phyloP scores from a whole-genome alignment of 768 basidiomycete genomes.

The Mrakia hoshinonis region DNA sequence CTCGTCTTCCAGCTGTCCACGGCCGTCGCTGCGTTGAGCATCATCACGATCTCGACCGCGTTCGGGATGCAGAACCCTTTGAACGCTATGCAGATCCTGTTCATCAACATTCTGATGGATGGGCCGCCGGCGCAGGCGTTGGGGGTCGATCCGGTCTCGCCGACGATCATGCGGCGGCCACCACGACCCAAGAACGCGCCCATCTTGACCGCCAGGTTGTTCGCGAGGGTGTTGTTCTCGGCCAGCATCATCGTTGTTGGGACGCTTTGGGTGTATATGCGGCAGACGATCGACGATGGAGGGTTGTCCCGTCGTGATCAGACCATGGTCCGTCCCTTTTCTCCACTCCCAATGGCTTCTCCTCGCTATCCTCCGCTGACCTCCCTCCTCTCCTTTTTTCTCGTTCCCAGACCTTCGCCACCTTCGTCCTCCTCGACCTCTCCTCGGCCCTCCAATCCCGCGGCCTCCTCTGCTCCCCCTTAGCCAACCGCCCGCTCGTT shows the following conservation, averaged over 20 bases:
- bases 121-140: slow-evolving; percentile 91
- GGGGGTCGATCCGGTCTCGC: slow-evolving; percentile 93
- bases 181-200: slow-evolving; percentile 88
- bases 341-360: not conserved
- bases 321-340: slow-evolving; percentile 69
- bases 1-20: slow-evolving; percentile 93
- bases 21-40: slow-evolving; percentile 87
- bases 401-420: slow-evolving; percentile 74
- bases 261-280: slow-evolving; percentile 75
- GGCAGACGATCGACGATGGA: slow-evolving; percentile 66
- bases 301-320: slow-evolving; percentile 78
- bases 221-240: slow-evolving; percentile 79
- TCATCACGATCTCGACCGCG: slow-evolving; percentile 88
- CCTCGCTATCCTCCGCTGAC: not conserved
- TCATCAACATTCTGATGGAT: slow-evolving; percentile 98
- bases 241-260: slow-evolving; percentile 85
- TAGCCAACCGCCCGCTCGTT: slow-evolving; percentile 74
- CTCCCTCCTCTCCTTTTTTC: not conserved
- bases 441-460: slow-evolving; percentile 92
- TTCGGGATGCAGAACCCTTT: slow-evolving; percentile 83
- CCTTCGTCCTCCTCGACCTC: slow-evolving; percentile 93
- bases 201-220: slow-evolving; percentile 65
- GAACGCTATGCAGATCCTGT: slow-evolving; percentile 98
- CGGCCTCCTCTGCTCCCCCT: slow-evolving; percentile 71
- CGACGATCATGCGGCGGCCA: slow-evolving; percentile 80